Percentiles rank a stretch among this genome's conserved stretches.
phyloP scores from a whole-genome alignment of 192 early-diverging fungal genomes.

The Gigaspora rosea region DNA sequence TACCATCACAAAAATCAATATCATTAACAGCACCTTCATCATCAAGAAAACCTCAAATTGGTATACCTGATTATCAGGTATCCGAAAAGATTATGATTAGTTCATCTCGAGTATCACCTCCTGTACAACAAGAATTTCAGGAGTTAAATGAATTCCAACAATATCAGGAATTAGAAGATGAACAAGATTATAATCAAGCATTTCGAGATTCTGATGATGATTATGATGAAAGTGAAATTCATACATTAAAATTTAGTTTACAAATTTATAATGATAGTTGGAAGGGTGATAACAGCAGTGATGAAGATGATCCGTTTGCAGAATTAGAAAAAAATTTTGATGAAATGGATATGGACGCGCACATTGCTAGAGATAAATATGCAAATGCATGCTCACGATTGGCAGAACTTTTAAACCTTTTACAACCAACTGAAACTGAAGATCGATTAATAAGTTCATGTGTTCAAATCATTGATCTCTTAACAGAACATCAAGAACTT shows the following conservation, averaged over 20 bases:
- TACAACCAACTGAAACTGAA: constrained; percentile 36
- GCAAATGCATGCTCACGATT: constrained; percentile 39
- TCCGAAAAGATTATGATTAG: not conserved
- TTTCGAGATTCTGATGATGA: constrained; percentile 19
- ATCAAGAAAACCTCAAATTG: not conserved
- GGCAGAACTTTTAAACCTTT: constrained; percentile 36
- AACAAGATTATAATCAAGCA: constrained; percentile 18
- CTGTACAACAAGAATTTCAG: not conserved
- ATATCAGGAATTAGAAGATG: constrained; percentile 24
- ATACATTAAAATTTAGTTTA: constrained; percentile 40
- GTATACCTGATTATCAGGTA: not conserved
- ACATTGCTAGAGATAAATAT: constrained; percentile 49
- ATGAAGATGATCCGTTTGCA: constrained; percentile 54
- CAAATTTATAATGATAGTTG: constrained; percentile 50
- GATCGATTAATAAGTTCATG: constrained; percentile 22
- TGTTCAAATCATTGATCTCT: constrained; percentile 28
- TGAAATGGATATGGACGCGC: constrained; percentile 52
- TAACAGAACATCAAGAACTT: constrained; percentile 47
- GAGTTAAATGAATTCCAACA: too few relatives aligned
- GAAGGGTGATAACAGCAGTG: constrained; percentile 45
- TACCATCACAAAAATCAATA: not conserved
- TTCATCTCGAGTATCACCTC: not conserved
- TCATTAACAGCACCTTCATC: not conserved
- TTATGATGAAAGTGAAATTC: constrained; percentile 27
- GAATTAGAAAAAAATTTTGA: constrained; percentile 53